Evolutionary conservation across 768 basidiomycete genomes (phyloP).

Genomic region (Boletellus emodensis): DNA sequence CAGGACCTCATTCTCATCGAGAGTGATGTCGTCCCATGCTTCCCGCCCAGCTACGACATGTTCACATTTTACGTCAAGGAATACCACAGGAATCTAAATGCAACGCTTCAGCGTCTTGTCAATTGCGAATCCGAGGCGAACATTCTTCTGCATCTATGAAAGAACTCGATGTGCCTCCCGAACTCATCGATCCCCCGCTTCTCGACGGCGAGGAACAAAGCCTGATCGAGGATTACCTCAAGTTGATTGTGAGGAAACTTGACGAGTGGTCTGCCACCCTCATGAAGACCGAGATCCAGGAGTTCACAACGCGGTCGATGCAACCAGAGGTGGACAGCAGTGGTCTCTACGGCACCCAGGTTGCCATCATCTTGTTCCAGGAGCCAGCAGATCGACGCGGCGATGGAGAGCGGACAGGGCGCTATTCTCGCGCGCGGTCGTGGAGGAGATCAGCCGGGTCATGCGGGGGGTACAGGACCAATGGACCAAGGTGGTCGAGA

Average conservation of each 20-base stretch:
- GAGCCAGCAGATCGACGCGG: slow-evolving; percentile 93
- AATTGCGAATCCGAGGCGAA: slow-evolving; percentile 80
- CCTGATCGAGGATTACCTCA: slow-evolving; percentile 93
- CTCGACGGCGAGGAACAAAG: slow-evolving; percentile 91
- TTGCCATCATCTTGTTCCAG: slow-evolving; percentile 93
- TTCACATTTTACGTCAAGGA: slow-evolving; percentile 77
- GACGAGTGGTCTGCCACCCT: slow-evolving; percentile 96
- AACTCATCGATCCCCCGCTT: slow-evolving; percentile 83
- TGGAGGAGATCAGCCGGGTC: slow-evolving; percentile 82
- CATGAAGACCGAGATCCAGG: slow-evolving; percentile 84
- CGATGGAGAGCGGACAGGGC: slow-evolving; percentile 93
- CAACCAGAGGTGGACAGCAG: slow-evolving; percentile 89
- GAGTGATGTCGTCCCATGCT: slow-evolving; percentile 83
- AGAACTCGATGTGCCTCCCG: slow-evolving; percentile 79
- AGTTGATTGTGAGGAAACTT: slow-evolving; percentile 88
- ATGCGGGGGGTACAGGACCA: slow-evolving; percentile 86
- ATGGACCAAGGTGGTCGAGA: slow-evolving; percentile 80
- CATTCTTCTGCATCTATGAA: slow-evolving; percentile 84
- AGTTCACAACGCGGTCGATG: slow-evolving; percentile 77
- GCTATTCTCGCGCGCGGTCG: slow-evolving; percentile 87
- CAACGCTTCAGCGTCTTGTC: slow-evolving; percentile 65
- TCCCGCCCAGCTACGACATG: slow-evolving; percentile 91
- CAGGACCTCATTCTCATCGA: slow-evolving; percentile 94
- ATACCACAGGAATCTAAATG: slow-evolving; percentile 85
- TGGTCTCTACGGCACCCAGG: slow-evolving; percentile 86